Conservation (phyloP, 1,284 basidiomycete genomes). For the Fomitopsis palustris region DNA sequence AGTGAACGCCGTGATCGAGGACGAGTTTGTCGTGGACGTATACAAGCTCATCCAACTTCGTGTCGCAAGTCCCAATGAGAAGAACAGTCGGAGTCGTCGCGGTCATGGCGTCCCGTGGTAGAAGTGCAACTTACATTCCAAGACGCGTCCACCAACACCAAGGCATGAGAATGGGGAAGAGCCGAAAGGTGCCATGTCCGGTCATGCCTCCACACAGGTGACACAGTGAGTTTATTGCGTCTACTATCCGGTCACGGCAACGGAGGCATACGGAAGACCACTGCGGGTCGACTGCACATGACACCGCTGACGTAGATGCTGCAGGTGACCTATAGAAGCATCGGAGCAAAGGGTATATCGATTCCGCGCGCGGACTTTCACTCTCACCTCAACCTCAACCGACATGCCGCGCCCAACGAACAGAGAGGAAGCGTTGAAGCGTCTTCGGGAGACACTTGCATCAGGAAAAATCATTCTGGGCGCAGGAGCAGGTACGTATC, state of each 20-base stretch:
- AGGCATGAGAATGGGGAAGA: not conserved
- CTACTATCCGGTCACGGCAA: not conserved
- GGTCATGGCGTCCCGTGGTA: not conserved
- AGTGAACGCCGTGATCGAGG: conserved; percentile 11
- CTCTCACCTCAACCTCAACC: not conserved
- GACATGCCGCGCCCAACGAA: conserved; percentile 16
- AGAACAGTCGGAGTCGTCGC: conserved; percentile 11
- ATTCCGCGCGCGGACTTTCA: not conserved
- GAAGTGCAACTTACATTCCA: not conserved
- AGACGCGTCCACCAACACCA: not conserved
- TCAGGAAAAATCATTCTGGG: conserved; percentile 18
- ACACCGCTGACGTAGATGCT: not conserved
- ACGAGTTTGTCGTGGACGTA: conserved; percentile 16
- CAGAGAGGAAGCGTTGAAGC: conserved; percentile 16
- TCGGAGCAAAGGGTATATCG: not conserved
- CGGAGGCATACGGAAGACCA: not conserved
- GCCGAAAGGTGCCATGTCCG: not conserved
- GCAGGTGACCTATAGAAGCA: not conserved
- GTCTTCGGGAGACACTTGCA: conserved; percentile 16
- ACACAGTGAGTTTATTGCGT: not conserved
- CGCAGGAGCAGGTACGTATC: conserved; percentile 14
- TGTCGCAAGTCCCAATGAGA: conserved; percentile 23
- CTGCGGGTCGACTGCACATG: not conserved
- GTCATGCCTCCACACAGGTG: not conserved
- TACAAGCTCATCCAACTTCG: conserved; percentile 22